phyloP scores from a whole-genome alignment of 495 filamentous ascomycete species.

The Aspergillus haitiensis region DNA sequence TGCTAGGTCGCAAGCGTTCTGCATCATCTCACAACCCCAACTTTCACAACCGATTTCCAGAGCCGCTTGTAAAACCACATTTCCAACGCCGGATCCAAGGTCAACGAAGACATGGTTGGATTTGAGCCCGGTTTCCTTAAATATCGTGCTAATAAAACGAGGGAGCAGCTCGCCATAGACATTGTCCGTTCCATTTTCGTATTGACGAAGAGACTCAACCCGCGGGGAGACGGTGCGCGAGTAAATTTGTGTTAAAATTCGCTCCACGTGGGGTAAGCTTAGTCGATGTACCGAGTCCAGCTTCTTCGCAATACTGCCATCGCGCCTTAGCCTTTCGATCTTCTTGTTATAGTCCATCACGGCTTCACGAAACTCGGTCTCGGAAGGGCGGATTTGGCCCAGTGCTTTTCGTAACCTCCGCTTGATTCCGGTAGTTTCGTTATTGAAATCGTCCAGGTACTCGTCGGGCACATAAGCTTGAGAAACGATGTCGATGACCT shows the following conservation, averaged over 20 bases:
- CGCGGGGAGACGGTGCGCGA: slow-evolving; percentile 87
- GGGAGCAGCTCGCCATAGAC: slow-evolving; percentile 93
- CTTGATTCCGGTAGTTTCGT: slow-evolving; percentile 71
- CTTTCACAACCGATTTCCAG: slow-evolving; percentile 91
- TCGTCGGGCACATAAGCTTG: slow-evolving; percentile 70
- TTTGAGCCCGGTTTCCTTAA: slow-evolving; percentile 74
- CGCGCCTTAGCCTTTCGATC: slow-evolving; percentile 56
- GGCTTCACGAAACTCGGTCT: slow-evolving; percentile 64
- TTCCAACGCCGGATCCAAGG: slow-evolving; percentile 91
- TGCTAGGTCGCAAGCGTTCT: slow-evolving; percentile 79
- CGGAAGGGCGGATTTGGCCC: slow-evolving; percentile 53
- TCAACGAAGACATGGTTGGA: slow-evolving; percentile 87
- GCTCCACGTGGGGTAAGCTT: slow-evolving; percentile 67
- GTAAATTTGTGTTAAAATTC: slow-evolving; percentile 86
- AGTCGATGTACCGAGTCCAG: slow-evolving; percentile 65
- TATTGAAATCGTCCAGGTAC: slow-evolving; percentile 62
- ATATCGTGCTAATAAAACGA: slow-evolving; percentile 75
- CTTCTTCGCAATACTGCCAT: slow-evolving; percentile 67
- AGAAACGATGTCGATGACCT: slow-evolving; percentile 71
- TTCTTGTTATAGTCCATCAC: slow-evolving; percentile 75
- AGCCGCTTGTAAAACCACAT: slow-evolving; percentile 91
- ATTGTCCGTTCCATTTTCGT: slow-evolving; percentile 83
- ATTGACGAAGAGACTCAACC: slow-evolving; percentile 76
- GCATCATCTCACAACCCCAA: slow-evolving; percentile 96
- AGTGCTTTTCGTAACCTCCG: slow-evolving; percentile 69